Evolutionary conservation across 1,284 basidiomycete genomes (phyloP).

Genomic region (Leccinum solheimii): DNA sequence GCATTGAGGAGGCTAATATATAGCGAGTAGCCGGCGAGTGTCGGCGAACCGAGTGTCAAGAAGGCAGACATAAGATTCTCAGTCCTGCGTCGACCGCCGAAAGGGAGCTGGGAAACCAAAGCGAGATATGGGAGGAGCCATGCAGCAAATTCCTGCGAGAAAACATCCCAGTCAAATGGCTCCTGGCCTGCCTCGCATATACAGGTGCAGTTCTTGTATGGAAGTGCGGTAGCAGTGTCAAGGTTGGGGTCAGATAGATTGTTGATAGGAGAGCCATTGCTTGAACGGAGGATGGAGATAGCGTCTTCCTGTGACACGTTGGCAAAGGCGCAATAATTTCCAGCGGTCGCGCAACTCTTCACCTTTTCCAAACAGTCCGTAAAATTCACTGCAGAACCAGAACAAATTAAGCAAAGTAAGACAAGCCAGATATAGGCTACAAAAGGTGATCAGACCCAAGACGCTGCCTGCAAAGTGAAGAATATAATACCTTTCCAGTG

Average conservation of each 20-base stretch:
- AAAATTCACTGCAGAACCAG: slow-evolving; percentile 8
- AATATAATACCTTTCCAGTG: slow-evolving; percentile 13
- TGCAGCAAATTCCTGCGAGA: slow-evolving; percentile 42
- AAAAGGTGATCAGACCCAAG: background rate
- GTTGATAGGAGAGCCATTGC: background rate
- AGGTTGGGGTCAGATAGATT: slow-evolving; percentile 8
- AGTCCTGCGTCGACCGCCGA: slow-evolving; percentile 30
- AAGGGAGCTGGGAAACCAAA: slow-evolving; percentile 44
- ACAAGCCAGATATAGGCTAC: slow-evolving; percentile 10
- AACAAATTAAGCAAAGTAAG: background rate
- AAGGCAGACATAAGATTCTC: slow-evolving; percentile 36
- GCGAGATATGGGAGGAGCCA: slow-evolving; percentile 50
- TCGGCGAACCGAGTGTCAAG: slow-evolving; percentile 37
- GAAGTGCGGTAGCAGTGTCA: background rate
- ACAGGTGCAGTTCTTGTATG: background rate
- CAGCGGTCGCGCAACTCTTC: slow-evolving; percentile 7
- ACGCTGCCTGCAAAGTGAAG: background rate
- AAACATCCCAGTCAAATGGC: slow-evolving; percentile 38
- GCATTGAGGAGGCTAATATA: slow-evolving; percentile 35
- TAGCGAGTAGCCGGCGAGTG: slow-evolving; percentile 36
- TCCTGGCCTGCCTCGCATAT: slow-evolving; percentile 33
- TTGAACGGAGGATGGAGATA: slow-evolving; percentile 19
- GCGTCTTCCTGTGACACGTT: slow-evolving; percentile 12
- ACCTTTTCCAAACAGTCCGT: slow-evolving; percentile 11
- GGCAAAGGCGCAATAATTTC: slow-evolving; percentile 1